phyloP scores from a whole-genome alignment of 2,329 filamentous ascomycete genomes.

The Rhinocladiella similis region DNA sequence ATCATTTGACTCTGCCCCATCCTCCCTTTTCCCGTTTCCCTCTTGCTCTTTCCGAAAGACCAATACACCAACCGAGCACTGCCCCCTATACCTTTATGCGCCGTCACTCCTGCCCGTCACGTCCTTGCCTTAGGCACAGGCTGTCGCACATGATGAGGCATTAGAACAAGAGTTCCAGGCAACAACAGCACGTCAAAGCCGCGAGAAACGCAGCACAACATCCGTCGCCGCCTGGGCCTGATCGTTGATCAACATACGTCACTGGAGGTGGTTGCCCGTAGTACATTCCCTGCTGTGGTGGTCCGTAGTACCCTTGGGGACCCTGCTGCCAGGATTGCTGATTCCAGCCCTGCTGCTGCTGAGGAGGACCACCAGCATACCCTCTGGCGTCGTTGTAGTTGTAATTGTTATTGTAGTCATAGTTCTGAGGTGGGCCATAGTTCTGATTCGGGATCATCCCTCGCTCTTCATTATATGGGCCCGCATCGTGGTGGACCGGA shows the following conservation, averaged over 20 bases:
- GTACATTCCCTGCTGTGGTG: slow-evolving; percentile 31
- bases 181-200: slow-evolving; percentile 52
- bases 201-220: slow-evolving; percentile 46
- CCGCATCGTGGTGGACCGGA: slow-evolving; percentile 28
- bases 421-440: slow-evolving; percentile 20
- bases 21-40: too few relatives aligned
- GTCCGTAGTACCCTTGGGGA: slow-evolving; percentile 18
- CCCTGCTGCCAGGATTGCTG: slow-evolving; percentile 11
- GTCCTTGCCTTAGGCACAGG: too few relatives aligned
- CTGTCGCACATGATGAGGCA: too few relatives aligned
- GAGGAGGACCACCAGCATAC: slow-evolving; percentile 20
- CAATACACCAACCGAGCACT: too few relatives aligned
- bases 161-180: slow-evolving; percentile 53
- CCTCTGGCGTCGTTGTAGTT: slow-evolving; percentile 3
- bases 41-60: too few relatives aligned
- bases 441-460: slow-evolving; percentile 11
- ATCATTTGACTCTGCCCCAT: too few relatives aligned
- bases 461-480: slow-evolving; percentile 22
- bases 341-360: slow-evolving; percentile 21
- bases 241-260: slow-evolving; percentile 37
- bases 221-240: slow-evolving; percentile 38
- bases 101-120: too few relatives aligned
- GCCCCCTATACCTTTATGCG: too few relatives aligned
- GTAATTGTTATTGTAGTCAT: too few relatives aligned
- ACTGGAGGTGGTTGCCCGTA: slow-evolving; percentile 35